phyloP scores from a whole-genome alignment of 441 rosid genomes.

The Melastoma candidum region DNA sequence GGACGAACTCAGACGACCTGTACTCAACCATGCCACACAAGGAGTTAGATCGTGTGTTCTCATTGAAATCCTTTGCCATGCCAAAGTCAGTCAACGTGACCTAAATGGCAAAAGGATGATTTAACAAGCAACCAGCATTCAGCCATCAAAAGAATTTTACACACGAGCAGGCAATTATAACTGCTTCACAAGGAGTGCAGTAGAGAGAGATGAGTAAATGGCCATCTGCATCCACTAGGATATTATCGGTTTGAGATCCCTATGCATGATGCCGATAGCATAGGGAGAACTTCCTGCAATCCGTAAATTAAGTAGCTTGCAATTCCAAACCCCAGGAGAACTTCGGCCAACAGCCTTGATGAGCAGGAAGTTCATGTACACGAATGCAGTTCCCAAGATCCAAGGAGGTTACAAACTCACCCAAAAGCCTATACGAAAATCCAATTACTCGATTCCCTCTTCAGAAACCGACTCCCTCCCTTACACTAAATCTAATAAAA shows the following conservation, averaged over 20 bases:
- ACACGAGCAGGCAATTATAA: not conserved
- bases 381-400: conserved; percentile 45
- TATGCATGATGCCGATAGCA: conserved; percentile 91
- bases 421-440: no score
- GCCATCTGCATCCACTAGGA: conserved; percentile 76
- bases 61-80: conserved; percentile 77
- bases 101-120: conserved; percentile 19
- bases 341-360: conserved; percentile 40
- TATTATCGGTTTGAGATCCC: conserved; percentile 98
- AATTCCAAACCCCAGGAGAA: conserved; percentile 22
- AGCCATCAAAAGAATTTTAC: not conserved
- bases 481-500: no score
- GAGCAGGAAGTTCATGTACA: conserved; percentile 39
- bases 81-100: conserved; percentile 88
- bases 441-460: no score
- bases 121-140: conserved; percentile 4
- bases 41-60: conserved; percentile 81
- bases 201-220: conserved; percentile 40
- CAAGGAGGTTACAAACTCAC: conserved; percentile 26
- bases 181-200: no score
- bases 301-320: conserved; percentile 30
- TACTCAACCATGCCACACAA: conserved; percentile 91
- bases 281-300: conserved; percentile 31
- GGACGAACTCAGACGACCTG: conserved; percentile 88
- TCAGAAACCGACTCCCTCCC: no score